Evolutionary conservation across 257 asterid species (phyloP).

Genomic region (Craterostigma plantagineum): DNA sequence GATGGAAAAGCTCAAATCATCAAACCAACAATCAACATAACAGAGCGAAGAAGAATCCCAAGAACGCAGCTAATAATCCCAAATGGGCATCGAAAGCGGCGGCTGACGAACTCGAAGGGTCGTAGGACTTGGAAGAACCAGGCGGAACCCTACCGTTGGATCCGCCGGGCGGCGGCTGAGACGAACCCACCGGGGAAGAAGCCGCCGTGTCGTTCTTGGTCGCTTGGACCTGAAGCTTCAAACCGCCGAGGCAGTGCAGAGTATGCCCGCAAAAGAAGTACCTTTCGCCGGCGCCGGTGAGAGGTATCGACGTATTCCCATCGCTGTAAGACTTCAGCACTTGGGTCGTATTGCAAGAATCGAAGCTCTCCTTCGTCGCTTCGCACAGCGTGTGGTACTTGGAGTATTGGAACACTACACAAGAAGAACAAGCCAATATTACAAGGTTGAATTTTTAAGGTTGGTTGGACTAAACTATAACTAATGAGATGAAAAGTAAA

Average conservation of each 20-base stretch:
- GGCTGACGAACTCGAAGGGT: conserved; percentile 17
- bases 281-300: conserved; percentile 36
- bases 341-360: conserved; percentile 49
- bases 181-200: conserved; percentile 8
- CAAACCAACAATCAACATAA: too few relatives aligned
- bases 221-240: conserved; percentile 49
- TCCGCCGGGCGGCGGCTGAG: conserved; percentile 12
- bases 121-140: conserved; percentile 34
- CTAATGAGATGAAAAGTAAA: too few relatives aligned
- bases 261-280: conserved; percentile 51
- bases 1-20: too few relatives aligned
- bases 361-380: conserved; percentile 25
- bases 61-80: too few relatives aligned
- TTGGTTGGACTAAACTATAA: too few relatives aligned
- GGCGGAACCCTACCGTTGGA: conserved; percentile 17
- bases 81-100: too few relatives aligned
- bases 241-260: conserved; percentile 66
- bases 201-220: too few relatives aligned
- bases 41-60: too few relatives aligned
- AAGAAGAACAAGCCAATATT: not conserved
- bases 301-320: conserved; percentile 39
- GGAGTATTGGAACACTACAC: conserved; percentile 57
- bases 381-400: conserved; percentile 45
- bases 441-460: too few relatives aligned
- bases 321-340: conserved; percentile 43